Base-by-base conservation (phyloP, 768 basidiomycete genomes). In the Strobilomyces echinocephalus region DNA sequence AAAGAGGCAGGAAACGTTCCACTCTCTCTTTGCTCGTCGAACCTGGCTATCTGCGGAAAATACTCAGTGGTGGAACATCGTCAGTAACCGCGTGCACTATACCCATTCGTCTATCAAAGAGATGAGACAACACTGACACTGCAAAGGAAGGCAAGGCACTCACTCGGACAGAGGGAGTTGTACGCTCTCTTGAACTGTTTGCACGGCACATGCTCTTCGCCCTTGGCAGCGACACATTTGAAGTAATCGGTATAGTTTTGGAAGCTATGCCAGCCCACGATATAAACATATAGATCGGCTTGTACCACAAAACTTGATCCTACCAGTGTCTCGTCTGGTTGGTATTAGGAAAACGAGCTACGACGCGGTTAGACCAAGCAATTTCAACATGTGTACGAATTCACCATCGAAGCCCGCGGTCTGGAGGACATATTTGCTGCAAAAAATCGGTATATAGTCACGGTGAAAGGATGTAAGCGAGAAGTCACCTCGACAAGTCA, bases 181-280 rank as follows among this genome's bases (percentile, higher is more conserved):
- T 93, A 99, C 28, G 91, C 91, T 71, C 84, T 83, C 77, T 88
- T 90, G 84, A 99, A 99, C 73, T 97, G 95, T 77, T 93, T 93
- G 87, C 97, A 98, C 2, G 97, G 94, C n/a, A 87, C 84, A 70
- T 85, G 98, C 55, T 97, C 97, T 62, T 99, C 97, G 61, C 97
- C 97, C 76, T 97, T 98, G 63, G 95, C 95, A 63, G 88, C 73
- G 63, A 97, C 75, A 73, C 97, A 99, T 73, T 95, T 95, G 85
- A 95, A 93, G 80, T 97, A 97, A 74, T 99, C 97, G 56, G 89
- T 88, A 72, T 95, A 98, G 78, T 95, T 94, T 76, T 95, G 92
- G 82, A 84, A 89, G 75, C 88, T 91, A 61, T 40, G 28, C n/a
- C 15, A 20, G 9, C 5, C 18, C 44, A 15, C 58, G 34, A 65